A percentile compares a stretch with the other conserved stretches of the same genome.
Evolutionary conservation across 1,284 basidiomycete genomes (phyloP).

Genomic region (Cutaneotrichosporon mucoides): DNA sequence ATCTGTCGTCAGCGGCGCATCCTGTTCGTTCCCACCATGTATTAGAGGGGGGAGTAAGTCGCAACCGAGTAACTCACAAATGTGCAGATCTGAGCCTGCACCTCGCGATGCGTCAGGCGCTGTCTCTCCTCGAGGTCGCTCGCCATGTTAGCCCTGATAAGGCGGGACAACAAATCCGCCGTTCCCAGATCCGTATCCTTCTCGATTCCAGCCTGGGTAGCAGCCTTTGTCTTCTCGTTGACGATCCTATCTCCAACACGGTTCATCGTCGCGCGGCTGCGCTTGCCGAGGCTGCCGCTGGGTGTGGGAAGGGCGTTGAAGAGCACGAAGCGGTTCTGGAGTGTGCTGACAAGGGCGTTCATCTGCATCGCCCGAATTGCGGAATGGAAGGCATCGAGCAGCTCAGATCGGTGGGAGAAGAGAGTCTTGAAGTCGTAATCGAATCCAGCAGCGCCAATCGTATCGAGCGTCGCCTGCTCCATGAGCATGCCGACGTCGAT

Average conservation of each 20-base stretch:
- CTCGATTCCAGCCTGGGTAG: slow-evolving; percentile 35
- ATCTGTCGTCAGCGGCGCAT: slow-evolving; percentile 22
- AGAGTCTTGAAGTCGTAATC: slow-evolving; percentile 54
- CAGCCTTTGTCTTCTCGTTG: neutral
- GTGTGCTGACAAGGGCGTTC: slow-evolving; percentile 50
- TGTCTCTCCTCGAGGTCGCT: slow-evolving; percentile 56
- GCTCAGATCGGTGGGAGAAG: slow-evolving; percentile 29
- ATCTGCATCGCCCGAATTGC: slow-evolving; percentile 1
- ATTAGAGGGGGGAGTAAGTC: slow-evolving; percentile 13
- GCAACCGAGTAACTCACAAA: slow-evolving; percentile 54
- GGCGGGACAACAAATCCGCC: slow-evolving; percentile 48
- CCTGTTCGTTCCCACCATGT: slow-evolving; percentile 20
- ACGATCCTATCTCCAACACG: slow-evolving; percentile 2
- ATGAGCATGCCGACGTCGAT: slow-evolving; percentile 12
- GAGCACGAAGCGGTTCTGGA: slow-evolving; percentile 48
- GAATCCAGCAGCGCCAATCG: slow-evolving; percentile 65
- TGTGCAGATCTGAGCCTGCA: slow-evolving; percentile 69
- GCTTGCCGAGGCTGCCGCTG: neutral
- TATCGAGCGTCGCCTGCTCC: slow-evolving; percentile 59
- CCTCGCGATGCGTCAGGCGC: slow-evolving; percentile 62
- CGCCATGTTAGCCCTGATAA: slow-evolving; percentile 62
- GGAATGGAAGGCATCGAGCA: slow-evolving; percentile 48
- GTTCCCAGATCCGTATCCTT: slow-evolving; percentile 51
- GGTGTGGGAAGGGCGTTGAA: slow-evolving; percentile 47
- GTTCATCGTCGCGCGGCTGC: neutral